Evolutionary conservation across 2,329 filamentous ascomycete species (phyloP).

Genomic region (Tolypocladium cylindrosporum): DNA sequence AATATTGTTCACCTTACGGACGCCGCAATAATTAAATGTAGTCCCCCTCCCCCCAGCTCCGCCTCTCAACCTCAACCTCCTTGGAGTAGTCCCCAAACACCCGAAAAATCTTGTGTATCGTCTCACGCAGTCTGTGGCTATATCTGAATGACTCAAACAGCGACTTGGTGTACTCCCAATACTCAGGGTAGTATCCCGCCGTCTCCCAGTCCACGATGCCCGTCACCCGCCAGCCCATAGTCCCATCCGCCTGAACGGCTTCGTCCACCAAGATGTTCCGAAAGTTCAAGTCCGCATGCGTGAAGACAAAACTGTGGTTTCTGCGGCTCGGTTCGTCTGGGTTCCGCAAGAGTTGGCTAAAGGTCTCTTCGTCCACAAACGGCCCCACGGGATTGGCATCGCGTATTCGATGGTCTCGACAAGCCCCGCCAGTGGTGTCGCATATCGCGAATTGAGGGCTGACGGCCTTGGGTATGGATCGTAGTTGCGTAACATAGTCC

Average conservation of each 20-base stretch:
- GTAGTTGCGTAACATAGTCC: background rate
- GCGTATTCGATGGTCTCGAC: background rate
- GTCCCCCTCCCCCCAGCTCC: background rate
- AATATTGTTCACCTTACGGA: background rate
- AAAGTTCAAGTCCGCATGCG: background rate
- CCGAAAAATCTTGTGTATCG: background rate
- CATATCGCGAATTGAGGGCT: background rate
- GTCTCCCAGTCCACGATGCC: background rate
- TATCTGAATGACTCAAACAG: background rate
- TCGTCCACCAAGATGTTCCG: background rate
- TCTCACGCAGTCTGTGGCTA: background rate
- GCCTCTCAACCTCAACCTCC: background rate
- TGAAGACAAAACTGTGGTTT: background rate
- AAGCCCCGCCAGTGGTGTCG: background rate
- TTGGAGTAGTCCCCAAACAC: background rate
- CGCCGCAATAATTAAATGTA: background rate
- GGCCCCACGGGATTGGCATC: background rate
- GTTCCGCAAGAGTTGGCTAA: background rate
- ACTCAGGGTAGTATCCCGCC: background rate
- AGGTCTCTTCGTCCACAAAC: background rate
- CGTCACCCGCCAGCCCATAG: background rate
- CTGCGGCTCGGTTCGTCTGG: background rate
- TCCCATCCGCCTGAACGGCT: background rate
- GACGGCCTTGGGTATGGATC: background rate
- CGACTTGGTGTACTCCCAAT: background rate